Evolutionary conservation across 768 basidiomycete species (phyloP).

Genomic region (Clavaria fumosa): DNA sequence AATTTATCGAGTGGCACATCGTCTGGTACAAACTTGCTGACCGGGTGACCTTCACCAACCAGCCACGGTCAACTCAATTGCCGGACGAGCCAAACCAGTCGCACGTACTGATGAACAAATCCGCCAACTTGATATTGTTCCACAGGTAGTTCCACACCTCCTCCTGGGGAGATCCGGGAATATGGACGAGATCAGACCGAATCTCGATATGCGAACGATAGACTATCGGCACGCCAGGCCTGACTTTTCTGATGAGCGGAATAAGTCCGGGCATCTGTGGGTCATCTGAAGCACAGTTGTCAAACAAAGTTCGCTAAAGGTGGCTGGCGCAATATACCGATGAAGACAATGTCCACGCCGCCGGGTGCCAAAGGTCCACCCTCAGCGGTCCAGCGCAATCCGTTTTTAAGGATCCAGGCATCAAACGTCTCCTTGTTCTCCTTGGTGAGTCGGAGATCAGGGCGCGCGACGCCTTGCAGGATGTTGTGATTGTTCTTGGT

Average conservation of each 20-base stretch:
- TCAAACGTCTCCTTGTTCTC: constrained; percentile 70
- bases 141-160: constrained; percentile 93
- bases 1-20: constrained; percentile 64
- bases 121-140: constrained; percentile 80
- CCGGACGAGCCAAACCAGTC: background rate
- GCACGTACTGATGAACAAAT: constrained; percentile 71
- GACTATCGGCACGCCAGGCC: constrained; percentile 76
- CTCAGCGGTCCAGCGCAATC: constrained; percentile 72
- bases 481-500: constrained; percentile 96
- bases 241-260: constrained; percentile 74
- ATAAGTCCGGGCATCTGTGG: constrained; percentile 93
- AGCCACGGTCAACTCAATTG: background rate
- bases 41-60: constrained; percentile 49
- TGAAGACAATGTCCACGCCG: constrained; percentile 78
- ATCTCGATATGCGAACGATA: constrained; percentile 96
- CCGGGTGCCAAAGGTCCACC: constrained; percentile 74
- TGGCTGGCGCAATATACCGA: constrained; percentile 34
- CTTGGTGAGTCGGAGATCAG: constrained; percentile 61
- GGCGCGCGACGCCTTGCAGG: constrained; percentile 79
- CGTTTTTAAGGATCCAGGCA: constrained; percentile 83
- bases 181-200: constrained; percentile 73
- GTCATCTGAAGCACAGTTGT: constrained; percentile 33
- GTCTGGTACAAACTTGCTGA: constrained; percentile 85
- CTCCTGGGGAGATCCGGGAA: constrained; percentile 68
- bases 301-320: background rate